Percentiles rank a stretch among this genome's conserved stretches.
phyloP scores from a whole-genome alignment of 345 rosid genomes.

The Hibiscus trionum region DNA sequence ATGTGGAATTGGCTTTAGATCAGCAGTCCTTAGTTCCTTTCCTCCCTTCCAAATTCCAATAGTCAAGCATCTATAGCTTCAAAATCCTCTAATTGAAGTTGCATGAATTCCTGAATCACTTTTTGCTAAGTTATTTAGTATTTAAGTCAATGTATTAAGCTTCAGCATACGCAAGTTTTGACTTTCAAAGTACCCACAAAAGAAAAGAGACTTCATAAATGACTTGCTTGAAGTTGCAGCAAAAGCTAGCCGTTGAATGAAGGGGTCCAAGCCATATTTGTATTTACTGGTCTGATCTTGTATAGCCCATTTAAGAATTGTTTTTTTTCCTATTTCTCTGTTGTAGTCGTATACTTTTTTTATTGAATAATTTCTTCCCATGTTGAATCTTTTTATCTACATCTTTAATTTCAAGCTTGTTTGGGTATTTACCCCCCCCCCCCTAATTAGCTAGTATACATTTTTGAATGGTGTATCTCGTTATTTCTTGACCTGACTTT shows the following conservation, averaged over 20 bases:
- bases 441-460: not conserved
- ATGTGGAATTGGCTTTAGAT: too few relatives aligned
- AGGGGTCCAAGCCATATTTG: not conserved
- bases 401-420: constrained; percentile 15
- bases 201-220: too few relatives aligned
- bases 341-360: not conserved
- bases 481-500: constrained; percentile 16
- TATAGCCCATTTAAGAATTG: not conserved
- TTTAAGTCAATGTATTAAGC: not conserved
- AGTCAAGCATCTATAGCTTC: too few relatives aligned
- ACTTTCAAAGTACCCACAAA: not conserved
- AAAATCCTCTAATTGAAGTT: too few relatives aligned
- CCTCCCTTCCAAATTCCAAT: too few relatives aligned
- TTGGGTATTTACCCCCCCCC: not conserved
- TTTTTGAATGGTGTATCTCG: constrained; percentile 4
- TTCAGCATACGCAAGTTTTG: not conserved
- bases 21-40: too few relatives aligned
- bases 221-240: not conserved
- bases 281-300: not conserved
- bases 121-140: not conserved
- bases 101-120: not conserved
- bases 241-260: not conserved
- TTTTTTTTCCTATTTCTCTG: not conserved
- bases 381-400: constrained; percentile 4
- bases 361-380: constrained; percentile 4